Percentiles rank a stretch among this genome's conserved stretches.
Evolutionary conservation across 2,329 filamentous ascomycete genomes (phyloP).

Genomic region (Talaromyces verruculosus): DNA sequence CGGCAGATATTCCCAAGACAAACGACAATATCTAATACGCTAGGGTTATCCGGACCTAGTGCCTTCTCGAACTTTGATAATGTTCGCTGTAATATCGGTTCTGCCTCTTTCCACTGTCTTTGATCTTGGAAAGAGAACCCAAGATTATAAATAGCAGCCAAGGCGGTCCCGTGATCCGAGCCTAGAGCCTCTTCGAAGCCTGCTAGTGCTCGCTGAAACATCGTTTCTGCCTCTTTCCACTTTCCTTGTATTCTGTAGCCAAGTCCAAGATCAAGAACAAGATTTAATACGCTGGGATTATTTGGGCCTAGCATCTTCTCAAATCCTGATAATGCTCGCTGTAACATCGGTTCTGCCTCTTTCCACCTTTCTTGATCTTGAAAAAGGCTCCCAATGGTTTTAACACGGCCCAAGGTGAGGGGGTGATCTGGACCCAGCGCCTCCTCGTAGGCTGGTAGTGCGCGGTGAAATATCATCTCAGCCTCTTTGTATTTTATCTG

Average conservation of each 20-base stretch:
- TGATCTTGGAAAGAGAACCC: conserved; percentile 19
- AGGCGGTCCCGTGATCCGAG: conserved; percentile 27
- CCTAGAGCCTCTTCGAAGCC: conserved; percentile 26
- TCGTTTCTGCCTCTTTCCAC: not conserved
- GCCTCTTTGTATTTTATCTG: not conserved
- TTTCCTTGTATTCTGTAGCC: too few species aligned
- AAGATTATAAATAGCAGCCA: conserved; percentile 26
- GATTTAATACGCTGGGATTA: not conserved
- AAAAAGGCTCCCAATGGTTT: not conserved
- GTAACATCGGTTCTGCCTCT: conserved; percentile 27
- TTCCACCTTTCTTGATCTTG: not conserved
- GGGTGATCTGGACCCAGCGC: not conserved
- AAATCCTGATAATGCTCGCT: conserved; percentile 22
- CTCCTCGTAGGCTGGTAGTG: not conserved
- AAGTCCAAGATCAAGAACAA: too few species aligned
- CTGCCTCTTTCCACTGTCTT: too few species aligned
- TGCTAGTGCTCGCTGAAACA: conserved; percentile 9
- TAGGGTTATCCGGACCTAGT: not conserved
- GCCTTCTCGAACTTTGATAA: conserved; percentile 1
- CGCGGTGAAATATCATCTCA: not conserved
- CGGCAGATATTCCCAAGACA: not conserved
- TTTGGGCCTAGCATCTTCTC: conserved; percentile 8
- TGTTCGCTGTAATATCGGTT: conserved; percentile 29
- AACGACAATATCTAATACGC: not conserved
- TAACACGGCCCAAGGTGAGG: not conserved